Conservation (phyloP, 2,329 filamentous ascomycete species). For the Westerdykella sp. region DNA sequence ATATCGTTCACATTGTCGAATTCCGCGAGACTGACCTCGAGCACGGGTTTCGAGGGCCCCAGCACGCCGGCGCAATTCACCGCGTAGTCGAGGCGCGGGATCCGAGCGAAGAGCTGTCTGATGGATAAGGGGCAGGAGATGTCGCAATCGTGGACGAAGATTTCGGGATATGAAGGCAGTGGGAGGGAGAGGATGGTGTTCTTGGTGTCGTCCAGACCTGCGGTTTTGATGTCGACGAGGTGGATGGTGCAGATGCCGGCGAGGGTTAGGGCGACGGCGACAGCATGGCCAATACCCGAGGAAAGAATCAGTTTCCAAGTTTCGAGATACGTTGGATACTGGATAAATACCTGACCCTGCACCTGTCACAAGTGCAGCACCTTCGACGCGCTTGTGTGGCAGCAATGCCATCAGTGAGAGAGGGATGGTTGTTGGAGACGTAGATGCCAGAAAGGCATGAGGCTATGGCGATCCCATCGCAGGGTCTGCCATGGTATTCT, state of each 20-base stretch:
- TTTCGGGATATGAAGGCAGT: constrained; percentile 21
- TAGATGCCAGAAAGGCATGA: background rate
- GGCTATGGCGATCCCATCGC: too few relatives aligned
- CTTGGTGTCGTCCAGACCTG: constrained; percentile 33
- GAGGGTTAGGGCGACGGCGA: constrained; percentile 45
- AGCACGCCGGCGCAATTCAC: constrained; percentile 50
- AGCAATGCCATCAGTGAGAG: background rate
- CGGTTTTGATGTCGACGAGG: constrained; percentile 49
- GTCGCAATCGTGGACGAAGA: constrained; percentile 41
- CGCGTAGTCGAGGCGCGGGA: constrained; percentile 48
- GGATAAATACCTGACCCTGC: constrained; percentile 9
- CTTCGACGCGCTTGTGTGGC: constrained; percentile 7
- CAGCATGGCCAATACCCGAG: constrained; percentile 51
- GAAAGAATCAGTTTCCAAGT: background rate
- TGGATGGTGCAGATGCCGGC: constrained; percentile 48
- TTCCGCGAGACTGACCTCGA: constrained; percentile 43
- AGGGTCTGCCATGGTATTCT: too few relatives aligned
- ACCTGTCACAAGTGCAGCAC: constrained; percentile 9
- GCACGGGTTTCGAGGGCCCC: constrained; percentile 37
- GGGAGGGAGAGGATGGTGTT: constrained; percentile 15
- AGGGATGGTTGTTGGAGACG: background rate
- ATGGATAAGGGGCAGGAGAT: constrained; percentile 43
- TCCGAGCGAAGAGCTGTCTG: constrained; percentile 22
- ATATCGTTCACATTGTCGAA: constrained; percentile 52
- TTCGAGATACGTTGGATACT: background rate